These are phyloP conservation scores for Elsinoe necatrix DNA, from an alignment of 2,329 filamentous ascomycete species.

Conservation along the genomic window DNA sequence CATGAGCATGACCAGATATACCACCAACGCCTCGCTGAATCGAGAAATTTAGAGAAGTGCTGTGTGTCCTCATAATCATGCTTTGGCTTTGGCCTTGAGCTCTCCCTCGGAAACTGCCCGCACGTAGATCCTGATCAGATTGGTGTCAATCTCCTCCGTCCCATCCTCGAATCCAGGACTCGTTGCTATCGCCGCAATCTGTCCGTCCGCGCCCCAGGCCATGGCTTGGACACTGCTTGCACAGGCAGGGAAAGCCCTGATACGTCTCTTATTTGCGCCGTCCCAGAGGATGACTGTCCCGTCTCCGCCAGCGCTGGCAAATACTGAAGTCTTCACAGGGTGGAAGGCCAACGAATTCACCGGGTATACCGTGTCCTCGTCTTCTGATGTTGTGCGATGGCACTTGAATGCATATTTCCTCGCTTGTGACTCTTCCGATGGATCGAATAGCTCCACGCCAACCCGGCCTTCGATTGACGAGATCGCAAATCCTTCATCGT, in stretches of 20 bases:
- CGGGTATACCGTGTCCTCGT: conserved; percentile 76
- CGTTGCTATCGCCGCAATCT: conserved; percentile 67
- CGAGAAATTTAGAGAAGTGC: conserved; percentile 1
- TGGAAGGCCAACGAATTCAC: conserved; percentile 89
- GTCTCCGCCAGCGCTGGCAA: conserved; percentile 83
- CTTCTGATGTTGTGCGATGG: conserved; percentile 63
- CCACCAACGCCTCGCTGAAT: conserved; percentile 18
- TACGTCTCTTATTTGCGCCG: conserved; percentile 77
- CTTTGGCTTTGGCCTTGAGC: conserved; percentile 73
- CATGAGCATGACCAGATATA: neutral
- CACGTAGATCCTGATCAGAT: conserved; percentile 65
- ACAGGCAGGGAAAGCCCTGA: conserved; percentile 82
- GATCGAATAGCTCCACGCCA: conserved; percentile 96
- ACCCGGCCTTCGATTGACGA: conserved; percentile 91
- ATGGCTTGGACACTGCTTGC: conserved; percentile 68
- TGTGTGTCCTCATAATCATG: neutral
- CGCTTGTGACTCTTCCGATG: conserved; percentile 73
- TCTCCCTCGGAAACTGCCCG: conserved; percentile 80
- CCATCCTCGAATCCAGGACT: conserved; percentile 86
- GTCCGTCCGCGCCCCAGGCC: conserved; percentile 69
- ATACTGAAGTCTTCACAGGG: conserved; percentile 63
- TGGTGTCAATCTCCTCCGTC: conserved; percentile 67
- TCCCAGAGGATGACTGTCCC: conserved; percentile 92
- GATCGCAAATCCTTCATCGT: conserved; percentile 86
- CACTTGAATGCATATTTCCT: conserved; percentile 99